Conservation (phyloP, 495 filamentous ascomycete genomes). For the Penicillium robsamsonii region DNA sequence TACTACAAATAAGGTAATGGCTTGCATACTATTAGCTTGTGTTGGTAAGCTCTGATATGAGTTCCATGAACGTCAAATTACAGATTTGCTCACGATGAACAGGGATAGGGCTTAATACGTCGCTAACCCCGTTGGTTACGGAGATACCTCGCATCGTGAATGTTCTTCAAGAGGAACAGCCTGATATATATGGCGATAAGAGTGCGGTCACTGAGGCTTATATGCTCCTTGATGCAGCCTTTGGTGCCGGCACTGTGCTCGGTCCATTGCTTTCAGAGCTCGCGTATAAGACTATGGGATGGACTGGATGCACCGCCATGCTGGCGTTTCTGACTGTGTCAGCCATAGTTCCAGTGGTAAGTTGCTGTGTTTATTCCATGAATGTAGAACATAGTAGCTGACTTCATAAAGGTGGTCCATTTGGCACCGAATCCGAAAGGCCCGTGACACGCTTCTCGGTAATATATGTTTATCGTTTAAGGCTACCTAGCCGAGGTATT, state of each 20-base stretch:
- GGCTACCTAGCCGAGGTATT: neutral
- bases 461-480: neutral
- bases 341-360: conserved; percentile 5
- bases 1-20: neutral
- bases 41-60: neutral
- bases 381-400: neutral
- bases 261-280: conserved; percentile 4
- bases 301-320: conserved; percentile 5
- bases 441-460: neutral
- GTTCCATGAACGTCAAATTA: neutral
- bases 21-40: neutral
- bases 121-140: conserved; percentile 3
- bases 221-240: conserved; percentile 8
- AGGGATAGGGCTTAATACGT: conserved; percentile 9
- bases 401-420: neutral
- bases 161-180: neutral
- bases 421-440: neutral
- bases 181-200: conserved; percentile 5
- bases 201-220: conserved; percentile 5
- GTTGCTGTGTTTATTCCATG: neutral
- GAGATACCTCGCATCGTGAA: conserved; percentile 10
- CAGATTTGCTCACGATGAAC: neutral
- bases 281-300: neutral
- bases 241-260: conserved; percentile 5
- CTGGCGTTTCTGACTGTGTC: conserved; percentile 2